Base-by-base conservation (phyloP, 306 rosid genomes). In the Pyrus communis region DNA sequence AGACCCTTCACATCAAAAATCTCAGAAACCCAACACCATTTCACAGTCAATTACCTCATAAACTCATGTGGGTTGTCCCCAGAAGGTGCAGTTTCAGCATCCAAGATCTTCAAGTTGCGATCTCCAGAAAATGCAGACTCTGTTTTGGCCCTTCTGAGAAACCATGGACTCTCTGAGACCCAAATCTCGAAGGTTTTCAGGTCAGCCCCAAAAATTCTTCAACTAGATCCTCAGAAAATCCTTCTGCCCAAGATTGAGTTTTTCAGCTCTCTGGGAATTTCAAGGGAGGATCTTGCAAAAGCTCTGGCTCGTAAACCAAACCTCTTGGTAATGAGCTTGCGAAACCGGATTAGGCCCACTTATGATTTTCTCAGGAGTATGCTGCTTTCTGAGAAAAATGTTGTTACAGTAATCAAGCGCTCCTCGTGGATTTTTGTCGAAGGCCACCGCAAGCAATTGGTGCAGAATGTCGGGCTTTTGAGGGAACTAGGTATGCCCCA, bases 201-300 rank as follows among this genome's bases (percentile, higher is more conserved):
- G 55, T 12, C 55, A 12, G 1, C 18, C 19, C 19, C 5, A 14
- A 15, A 49, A 14, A 4, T 49, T 49, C 19, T 49, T 49, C 18
- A 14, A 15, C 55, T 49, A 19, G 7, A 49, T 15, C 70, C 87
- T 22, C 81, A 82, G 22, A 67, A 59, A 7, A 75, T 70, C 70
- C 84, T 87, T 42, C 72, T 82, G 82, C 91, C 88, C 23, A 84
- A 82, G 54, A 61, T 82, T 54, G 69, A 71, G 43, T 87, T 80
- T 71, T 60, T 85, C 5, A 80, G 28, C 5, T 82, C 88, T 28
- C 70, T 75, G 31, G 88, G 88, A 18, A 8, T 79, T 73, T 78
- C 84, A 28, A 14, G 62, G 38, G 9, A 76, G 9, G 87, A 81
- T 35, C 49, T 80, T 31, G 77, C 69, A 5, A 69, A 35, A 69